Base-by-base conservation (phyloP, 441 rosid genomes). In the Populus trichocarpa region DNA sequence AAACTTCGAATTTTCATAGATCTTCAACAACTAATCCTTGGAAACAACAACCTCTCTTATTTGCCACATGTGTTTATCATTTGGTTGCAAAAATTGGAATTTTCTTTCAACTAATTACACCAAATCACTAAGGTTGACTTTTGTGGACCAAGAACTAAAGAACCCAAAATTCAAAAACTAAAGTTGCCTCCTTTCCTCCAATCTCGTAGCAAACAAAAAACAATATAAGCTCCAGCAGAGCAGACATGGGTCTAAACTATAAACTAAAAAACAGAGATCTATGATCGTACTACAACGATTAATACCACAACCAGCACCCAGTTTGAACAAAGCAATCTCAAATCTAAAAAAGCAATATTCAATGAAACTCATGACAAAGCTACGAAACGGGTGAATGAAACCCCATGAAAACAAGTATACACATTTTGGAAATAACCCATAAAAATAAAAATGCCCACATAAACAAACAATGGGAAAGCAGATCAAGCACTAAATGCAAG, bases 401-500 rank as follows among this genome's bases (percentile, higher is more conserved):
- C 66, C 32, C 35, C 28, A 66, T 14, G 33, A 28, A 46, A 32
- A 32, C 25, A 65, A 42, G n/a, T 28, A 63, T 26, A 73, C 8
- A 61, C 67, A 69, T 23, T 66, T 20, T 57, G 2, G 13, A 72
- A 73, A 40, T 9, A 14, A 28, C 3, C 18, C 57, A 46, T 14
- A 5, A 5, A 13, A 46, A 46, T 46, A 30, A 70, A 63, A 33
- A 57, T 5, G 26, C 73, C 53, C 16, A 69, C 69, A 25, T 20
- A 66, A 26, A 38, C 50, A 23, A 53, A 64, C 20, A 32, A 64
- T 46, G 30, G 35, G n/a, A 57, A 72, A 78, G 61, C 64, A 70
- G 79, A 70, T 70, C 79, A 70, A 70, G 68, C 26, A 80, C 12
- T 32, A 23, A 80, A 75, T 69, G 70, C 75, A n/a, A 1, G 3